phyloP scores from a whole-genome alignment of 2,329 filamentous ascomycete genomes.

The Fusarium neocosmosporiellum region DNA sequence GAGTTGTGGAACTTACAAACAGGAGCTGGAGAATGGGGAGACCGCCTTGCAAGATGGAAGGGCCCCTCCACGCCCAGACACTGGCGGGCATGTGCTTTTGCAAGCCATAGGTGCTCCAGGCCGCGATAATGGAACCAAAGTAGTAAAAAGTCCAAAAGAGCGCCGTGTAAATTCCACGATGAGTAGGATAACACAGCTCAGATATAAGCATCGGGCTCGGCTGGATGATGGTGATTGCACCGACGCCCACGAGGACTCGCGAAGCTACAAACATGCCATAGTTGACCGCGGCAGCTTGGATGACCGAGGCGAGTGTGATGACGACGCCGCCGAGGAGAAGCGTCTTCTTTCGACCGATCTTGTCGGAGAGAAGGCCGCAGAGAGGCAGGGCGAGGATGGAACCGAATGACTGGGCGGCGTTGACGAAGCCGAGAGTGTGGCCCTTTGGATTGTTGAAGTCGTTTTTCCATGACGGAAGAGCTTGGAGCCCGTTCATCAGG shows the following conservation, averaged over 20 bases:
- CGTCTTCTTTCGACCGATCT: background rate
- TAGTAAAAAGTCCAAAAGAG: background rate
- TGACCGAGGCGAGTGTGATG: background rate
- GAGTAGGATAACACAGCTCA: background rate
- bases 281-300: background rate
- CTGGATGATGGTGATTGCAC: background rate
- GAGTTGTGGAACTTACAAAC: background rate
- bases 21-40: background rate
- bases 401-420: background rate
- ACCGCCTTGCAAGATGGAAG: background rate
- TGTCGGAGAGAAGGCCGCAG: background rate
- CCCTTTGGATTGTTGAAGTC: background rate
- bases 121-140: background rate
- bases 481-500: background rate
- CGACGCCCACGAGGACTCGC: background rate
- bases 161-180: background rate
- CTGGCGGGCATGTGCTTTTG: background rate
- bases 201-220: background rate
- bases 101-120: background rate
- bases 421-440: background rate
- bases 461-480: background rate
- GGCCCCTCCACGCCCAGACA: background rate
- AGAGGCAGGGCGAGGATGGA: background rate
- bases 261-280: background rate
- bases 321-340: background rate